Percentiles rank a stretch among this genome's conserved stretches.
phyloP scores from a whole-genome alignment of 2,329 filamentous ascomycete genomes.

The Conoideocrella luteorostrata region DNA sequence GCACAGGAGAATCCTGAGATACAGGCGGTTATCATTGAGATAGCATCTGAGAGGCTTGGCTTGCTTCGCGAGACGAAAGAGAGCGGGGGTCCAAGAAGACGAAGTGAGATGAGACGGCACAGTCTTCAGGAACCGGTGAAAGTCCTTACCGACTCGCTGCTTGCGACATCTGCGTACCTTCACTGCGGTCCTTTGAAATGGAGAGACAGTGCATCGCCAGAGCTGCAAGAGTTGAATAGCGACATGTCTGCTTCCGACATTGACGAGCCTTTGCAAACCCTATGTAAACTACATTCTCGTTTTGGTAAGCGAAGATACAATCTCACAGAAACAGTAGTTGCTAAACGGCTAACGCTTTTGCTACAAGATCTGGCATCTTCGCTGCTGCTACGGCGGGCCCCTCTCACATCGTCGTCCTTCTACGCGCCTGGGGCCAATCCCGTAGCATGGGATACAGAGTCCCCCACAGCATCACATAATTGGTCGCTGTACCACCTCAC shows the following conservation, averaged over 20 bases:
- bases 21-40: constrained; percentile 6
- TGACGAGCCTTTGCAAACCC: constrained; percentile 12
- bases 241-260: neutral
- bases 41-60: constrained; percentile 10
- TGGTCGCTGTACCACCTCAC: constrained; percentile 10
- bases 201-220: constrained; percentile 6
- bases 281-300: constrained; percentile 11
- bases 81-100: neutral
- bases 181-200: constrained; percentile 5
- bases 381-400: constrained; percentile 7
- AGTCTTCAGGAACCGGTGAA: neutral
- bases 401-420: constrained; percentile 7
- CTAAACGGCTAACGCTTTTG: too few species aligned
- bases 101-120: neutral
- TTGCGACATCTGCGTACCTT: constrained; percentile 7
- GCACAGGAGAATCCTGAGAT: constrained; percentile 7
- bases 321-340: too few species aligned
- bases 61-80: constrained; percentile 2
- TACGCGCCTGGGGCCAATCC: neutral
- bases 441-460: neutral
- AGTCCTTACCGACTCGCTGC: constrained; percentile 5
- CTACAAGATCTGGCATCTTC: constrained; percentile 15
- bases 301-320: constrained; percentile 14
- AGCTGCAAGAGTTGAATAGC: neutral
- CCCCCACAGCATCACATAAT: constrained; percentile 5